Evolutionary conservation across 1,284 basidiomycete genomes (phyloP).

Genomic region (Schizophyllum amplum): DNA sequence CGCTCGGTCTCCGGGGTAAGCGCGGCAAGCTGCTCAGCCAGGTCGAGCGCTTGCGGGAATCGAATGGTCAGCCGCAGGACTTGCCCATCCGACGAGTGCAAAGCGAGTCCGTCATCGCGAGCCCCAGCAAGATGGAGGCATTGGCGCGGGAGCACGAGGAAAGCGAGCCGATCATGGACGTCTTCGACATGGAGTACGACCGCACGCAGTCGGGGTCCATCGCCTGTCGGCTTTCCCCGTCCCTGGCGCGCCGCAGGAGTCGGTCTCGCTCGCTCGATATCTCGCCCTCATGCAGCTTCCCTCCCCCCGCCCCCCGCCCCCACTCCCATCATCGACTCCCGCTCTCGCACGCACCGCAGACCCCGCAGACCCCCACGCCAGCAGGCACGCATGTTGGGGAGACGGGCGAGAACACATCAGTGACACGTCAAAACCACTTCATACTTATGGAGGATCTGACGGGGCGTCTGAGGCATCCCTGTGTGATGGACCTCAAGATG

Average conservation of each 20-base stretch:
- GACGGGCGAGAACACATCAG: slow-evolving; percentile 15
- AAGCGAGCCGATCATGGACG: slow-evolving; percentile 22
- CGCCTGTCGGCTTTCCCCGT: slow-evolving; percentile 22
- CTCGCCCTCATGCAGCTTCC: slow-evolving; percentile 10
- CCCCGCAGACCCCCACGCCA: no score
- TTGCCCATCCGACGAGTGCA: slow-evolving; percentile 46
- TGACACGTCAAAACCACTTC: slow-evolving; percentile 91
- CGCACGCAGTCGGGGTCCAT: slow-evolving; percentile 13
- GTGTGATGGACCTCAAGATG: slow-evolving; percentile 99
- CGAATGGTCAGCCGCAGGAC: slow-evolving; percentile 24
- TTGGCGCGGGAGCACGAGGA: slow-evolving; percentile 20
- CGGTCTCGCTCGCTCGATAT: slow-evolving; percentile 46
- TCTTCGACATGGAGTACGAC: slow-evolving; percentile 45
- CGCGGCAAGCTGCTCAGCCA: slow-evolving; percentile 27
- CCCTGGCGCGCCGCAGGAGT: slow-evolving; percentile 39
- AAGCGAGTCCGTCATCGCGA: slow-evolving; percentile 46
- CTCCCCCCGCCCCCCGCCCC: slow-evolving; percentile 14
- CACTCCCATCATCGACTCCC: slow-evolving; percentile 17
- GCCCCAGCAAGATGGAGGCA: slow-evolving; percentile 25
- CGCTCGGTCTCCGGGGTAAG: slow-evolving; percentile 25
- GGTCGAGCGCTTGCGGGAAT: slow-evolving; percentile 29
- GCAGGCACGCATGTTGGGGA: not conserved
- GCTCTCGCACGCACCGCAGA: no score
- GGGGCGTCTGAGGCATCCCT: slow-evolving; percentile 87
- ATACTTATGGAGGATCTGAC: slow-evolving; percentile 99